Conservation (phyloP, 179 eudicot species). For the Patellifolia procumbens region DNA sequence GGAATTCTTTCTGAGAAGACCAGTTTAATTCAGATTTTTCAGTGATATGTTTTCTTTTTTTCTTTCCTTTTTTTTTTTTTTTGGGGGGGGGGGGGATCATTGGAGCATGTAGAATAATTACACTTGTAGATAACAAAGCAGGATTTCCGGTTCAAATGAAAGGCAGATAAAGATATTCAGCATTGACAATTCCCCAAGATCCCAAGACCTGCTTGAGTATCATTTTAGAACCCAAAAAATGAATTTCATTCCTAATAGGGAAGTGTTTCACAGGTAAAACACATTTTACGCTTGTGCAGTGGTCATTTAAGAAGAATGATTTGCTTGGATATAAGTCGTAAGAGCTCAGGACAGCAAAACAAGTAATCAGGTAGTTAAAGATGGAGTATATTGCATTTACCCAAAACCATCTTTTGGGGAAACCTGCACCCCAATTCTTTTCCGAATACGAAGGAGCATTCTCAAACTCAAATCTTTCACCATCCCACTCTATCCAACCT, state of each 20-base stretch:
- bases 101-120: too few species aligned
- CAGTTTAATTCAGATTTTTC: neutral
- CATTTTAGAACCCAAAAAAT: neutral
- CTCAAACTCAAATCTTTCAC: slow-evolving; percentile 80
- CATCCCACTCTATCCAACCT: slow-evolving; percentile 99
- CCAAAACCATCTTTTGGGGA: slow-evolving; percentile 98
- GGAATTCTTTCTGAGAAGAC: neutral
- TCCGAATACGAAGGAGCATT: slow-evolving; percentile 96
- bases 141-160: neutral
- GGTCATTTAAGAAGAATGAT: neutral
- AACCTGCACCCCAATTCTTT: slow-evolving; percentile 96
- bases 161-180: neutral
- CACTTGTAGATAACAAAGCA: neutral
- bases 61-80: too few species aligned
- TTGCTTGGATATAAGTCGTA: neutral
- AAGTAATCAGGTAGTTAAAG: neutral
- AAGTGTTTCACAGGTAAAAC: neutral
- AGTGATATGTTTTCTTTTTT: neutral
- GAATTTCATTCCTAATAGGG: neutral
- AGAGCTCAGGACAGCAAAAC: neutral
- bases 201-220: neutral
- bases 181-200: neutral
- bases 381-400: slow-evolving; percentile 39
- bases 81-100: too few species aligned
- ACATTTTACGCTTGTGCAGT: neutral